Evolutionary conservation across 2,329 filamentous ascomycete species (phyloP).

Genomic region (Teratosphaeria pseudoeucalypti): DNA sequence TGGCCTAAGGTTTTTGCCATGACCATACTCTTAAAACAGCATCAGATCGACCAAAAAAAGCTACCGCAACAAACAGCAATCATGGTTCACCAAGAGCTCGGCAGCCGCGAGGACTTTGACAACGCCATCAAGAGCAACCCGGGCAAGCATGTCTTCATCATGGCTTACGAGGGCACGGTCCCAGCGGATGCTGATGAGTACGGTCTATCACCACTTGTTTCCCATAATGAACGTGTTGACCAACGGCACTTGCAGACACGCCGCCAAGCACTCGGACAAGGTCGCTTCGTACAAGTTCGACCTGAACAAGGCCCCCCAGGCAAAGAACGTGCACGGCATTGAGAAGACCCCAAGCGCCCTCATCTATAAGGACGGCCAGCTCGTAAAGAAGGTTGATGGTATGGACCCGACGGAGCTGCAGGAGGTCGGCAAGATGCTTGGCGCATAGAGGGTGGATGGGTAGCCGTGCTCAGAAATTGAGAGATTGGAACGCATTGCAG

Average conservation of each 20-base stretch:
- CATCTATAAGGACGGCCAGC: slow-evolving; percentile 23
- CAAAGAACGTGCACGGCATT: slow-evolving; percentile 15
- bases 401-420: slow-evolving; percentile 13
- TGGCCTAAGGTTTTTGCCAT: background rate
- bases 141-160: slow-evolving; percentile 25
- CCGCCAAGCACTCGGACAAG: slow-evolving; percentile 17
- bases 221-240: background rate
- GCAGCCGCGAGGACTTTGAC: slow-evolving; percentile 22
- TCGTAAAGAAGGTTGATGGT: slow-evolving; percentile 21
- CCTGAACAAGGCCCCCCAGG: slow-evolving; percentile 4
- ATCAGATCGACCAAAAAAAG: background rate
- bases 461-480: background rate
- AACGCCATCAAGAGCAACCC: slow-evolving; percentile 16
- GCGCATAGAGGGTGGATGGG: background rate
- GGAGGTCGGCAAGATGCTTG: slow-evolving; percentile 12
- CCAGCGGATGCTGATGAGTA: slow-evolving; percentile 21
- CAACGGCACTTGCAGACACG: slow-evolving; percentile 13
- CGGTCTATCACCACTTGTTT: background rate
- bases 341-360: slow-evolving; percentile 17
- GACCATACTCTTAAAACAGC: background rate
- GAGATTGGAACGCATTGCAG: background rate
- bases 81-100: slow-evolving; percentile 16
- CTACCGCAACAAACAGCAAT: background rate
- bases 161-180: slow-evolving; percentile 19
- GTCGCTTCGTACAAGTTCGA: slow-evolving; percentile 23